Conservation (phyloP, 139 green algal genomes). For the Micromonas pusilla region DNA sequence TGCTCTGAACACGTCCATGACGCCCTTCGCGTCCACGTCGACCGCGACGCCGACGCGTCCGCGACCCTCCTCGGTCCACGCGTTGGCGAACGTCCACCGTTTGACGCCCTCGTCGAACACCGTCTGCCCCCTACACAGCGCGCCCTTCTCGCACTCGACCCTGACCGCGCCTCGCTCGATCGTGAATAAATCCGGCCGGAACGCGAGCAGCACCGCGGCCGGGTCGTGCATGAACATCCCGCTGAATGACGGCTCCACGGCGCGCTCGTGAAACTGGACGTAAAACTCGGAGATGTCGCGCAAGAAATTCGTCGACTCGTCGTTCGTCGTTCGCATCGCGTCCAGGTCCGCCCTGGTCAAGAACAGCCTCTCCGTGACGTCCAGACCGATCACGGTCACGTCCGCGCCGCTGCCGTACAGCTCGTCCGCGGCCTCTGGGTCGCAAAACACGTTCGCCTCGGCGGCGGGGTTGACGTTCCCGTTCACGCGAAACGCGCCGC, state of each 20-base stretch:
- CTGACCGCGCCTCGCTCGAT: not conserved
- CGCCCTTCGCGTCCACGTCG: constrained; percentile 4
- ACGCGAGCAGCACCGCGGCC: not conserved
- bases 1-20: not conserved
- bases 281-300: constrained; percentile 38
- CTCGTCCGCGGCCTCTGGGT: constrained; percentile 43
- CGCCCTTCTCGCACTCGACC: constrained; percentile 14
- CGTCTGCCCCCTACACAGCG: constrained; percentile 12
- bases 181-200: constrained; percentile 14
- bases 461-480: constrained; percentile 75
- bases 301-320: constrained; percentile 12
- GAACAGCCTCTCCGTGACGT: constrained; percentile 37
- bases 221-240: constrained; percentile 31
- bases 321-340: not conserved
- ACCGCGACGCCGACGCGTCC: constrained; percentile 2
- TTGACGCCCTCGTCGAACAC: constrained; percentile 20
- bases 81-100: constrained; percentile 8
- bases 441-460: constrained; percentile 45
- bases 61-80: not conserved
- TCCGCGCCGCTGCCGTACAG: constrained; percentile 33
- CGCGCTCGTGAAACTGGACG: constrained; percentile 33
- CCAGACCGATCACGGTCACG: constrained; percentile 34
- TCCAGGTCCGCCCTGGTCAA: constrained; percentile 18
- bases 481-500: constrained; percentile 67
- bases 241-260: constrained; percentile 23